Conservation (phyloP, 2,329 filamentous ascomycete genomes). For the Apiospora rasikravindrae region DNA sequence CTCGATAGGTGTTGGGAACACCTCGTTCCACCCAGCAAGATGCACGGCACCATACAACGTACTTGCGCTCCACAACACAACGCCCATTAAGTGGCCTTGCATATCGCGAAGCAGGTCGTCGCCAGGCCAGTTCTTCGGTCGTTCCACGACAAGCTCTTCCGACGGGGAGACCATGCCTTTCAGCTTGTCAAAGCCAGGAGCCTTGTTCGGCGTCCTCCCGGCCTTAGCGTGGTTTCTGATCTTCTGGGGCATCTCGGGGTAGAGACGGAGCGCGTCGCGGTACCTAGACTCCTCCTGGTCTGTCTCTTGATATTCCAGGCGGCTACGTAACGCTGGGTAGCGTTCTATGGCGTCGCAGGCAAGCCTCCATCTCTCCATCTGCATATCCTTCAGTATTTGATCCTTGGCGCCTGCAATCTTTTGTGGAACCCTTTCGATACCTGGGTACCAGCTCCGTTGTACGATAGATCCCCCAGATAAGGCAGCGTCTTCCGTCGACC, state of each 20-base stretch:
- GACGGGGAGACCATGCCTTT: constrained; percentile 9
- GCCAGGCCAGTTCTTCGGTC: constrained; percentile 22
- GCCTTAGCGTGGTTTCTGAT: not conserved
- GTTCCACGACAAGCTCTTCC: constrained; percentile 21
- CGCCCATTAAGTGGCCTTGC: constrained; percentile 21
- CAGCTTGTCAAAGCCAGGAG: no score
- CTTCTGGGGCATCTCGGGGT: constrained; percentile 18
- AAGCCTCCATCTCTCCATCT: not conserved
- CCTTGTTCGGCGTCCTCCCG: no score
- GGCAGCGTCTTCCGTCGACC: no score
- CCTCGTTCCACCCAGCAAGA: constrained; percentile 33
- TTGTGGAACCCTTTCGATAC: not conserved
- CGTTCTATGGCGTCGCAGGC: constrained; percentile 15
- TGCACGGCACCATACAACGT: constrained; percentile 27
- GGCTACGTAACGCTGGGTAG: not conserved
- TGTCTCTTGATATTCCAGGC: not conserved
- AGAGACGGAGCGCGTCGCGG: constrained; percentile 16
- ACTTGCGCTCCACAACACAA: constrained; percentile 23
- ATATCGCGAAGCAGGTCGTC: constrained; percentile 24
- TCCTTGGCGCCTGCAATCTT: no score
- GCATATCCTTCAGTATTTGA: not conserved
- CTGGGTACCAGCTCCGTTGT: no score
- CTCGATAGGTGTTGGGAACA: constrained; percentile 33
- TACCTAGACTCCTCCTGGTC: constrained; percentile 10
- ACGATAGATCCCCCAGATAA: no score